Percentiles rank a stretch among this genome's conserved stretches.
phyloP scores from a whole-genome alignment of 495 filamentous ascomycete species.

The Lasiosphaeriaceae sp. region DNA sequence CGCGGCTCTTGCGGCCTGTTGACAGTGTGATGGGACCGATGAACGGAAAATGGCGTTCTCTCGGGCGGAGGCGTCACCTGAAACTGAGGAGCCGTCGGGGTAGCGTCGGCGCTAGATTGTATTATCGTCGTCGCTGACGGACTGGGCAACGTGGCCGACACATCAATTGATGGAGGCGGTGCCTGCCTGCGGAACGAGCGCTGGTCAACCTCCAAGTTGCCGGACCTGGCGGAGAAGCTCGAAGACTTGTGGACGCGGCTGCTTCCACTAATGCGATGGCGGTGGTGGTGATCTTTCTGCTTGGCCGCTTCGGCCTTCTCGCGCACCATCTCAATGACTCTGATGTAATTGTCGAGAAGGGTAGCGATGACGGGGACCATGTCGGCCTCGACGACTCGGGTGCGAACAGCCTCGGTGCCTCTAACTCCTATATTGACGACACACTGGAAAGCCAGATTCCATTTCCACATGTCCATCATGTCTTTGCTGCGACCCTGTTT shows the following conservation, averaged over 20 bases:
- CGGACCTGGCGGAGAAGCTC: slow-evolving; percentile 48
- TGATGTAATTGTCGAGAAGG: slow-evolving; percentile 98
- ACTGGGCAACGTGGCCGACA: slow-evolving; percentile 43
- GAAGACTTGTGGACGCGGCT: slow-evolving; percentile 43
- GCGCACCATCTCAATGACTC: slow-evolving; percentile 85
- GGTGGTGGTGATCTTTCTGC: slow-evolving; percentile 40
- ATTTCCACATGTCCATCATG: slow-evolving; percentile 99
- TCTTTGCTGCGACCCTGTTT: slow-evolving; percentile 95
- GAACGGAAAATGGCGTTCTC: slow-evolving; percentile 56
- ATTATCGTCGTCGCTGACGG: slow-evolving; percentile 36
- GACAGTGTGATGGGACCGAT: slow-evolving; percentile 54
- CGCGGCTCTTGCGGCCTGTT: slow-evolving; percentile 60
- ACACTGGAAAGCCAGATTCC: slow-evolving; percentile 98
- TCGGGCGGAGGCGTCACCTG: slow-evolving; percentile 72
- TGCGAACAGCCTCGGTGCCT: slow-evolving; percentile 88
- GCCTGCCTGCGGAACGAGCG: slow-evolving; percentile 44
- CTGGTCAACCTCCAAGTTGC: slow-evolving; percentile 39
- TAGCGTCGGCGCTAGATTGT: slow-evolving; percentile 46
- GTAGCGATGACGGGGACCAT: slow-evolving; percentile 99
- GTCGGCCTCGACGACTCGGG: slow-evolving; percentile 94
- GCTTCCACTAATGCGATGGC: slow-evolving; percentile 41
- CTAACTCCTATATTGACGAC: slow-evolving; percentile 98
- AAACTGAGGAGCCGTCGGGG: slow-evolving; percentile 61
- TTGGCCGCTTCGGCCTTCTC: slow-evolving; percentile 74
- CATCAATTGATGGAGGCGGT: slow-evolving; percentile 43